These are phyloP conservation scores for Suhomyces terraborum DNA, from an alignment of 1,139 yeast species.

Conservation along the genomic window DNA sequence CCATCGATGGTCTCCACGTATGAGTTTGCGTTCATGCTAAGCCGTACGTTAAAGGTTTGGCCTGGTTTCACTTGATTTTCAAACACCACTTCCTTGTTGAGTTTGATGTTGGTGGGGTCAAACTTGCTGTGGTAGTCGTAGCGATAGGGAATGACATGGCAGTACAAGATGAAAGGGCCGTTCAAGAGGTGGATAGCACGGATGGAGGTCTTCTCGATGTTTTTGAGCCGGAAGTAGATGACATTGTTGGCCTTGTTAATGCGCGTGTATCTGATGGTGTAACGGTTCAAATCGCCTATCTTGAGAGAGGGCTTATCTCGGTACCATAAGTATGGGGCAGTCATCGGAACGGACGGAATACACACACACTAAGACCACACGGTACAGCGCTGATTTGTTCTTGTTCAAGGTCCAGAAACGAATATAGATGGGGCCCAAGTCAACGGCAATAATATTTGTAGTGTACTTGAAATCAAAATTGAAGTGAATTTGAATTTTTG, in stretches of 20 bases:
- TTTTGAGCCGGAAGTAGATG: conserved; percentile 48
- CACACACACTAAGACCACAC: too few species aligned
- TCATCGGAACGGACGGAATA: too few species aligned
- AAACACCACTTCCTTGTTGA: conserved; percentile 37
- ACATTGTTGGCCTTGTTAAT: conserved; percentile 18
- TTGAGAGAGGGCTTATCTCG: conserved; percentile 38
- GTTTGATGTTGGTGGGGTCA: conserved; percentile 27
- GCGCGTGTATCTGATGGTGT: conserved; percentile 31
- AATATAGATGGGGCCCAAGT: too few species aligned
- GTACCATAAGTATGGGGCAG: conserved; percentile 36
- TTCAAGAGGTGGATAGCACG: conserved; percentile 57
- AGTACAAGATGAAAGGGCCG: conserved; percentile 62
- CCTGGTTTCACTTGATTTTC: conserved; percentile 62
- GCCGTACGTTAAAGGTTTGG: conserved; percentile 52
- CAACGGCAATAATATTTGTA: too few species aligned
- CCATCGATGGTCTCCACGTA: conserved; percentile 15
- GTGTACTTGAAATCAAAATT: too few species aligned
- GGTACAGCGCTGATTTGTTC: neutral
- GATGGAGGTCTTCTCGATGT: conserved; percentile 50
- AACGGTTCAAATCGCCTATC: conserved; percentile 46
- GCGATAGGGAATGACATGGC: conserved; percentile 58
- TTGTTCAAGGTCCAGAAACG: too few species aligned
- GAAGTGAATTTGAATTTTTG: too few species aligned
- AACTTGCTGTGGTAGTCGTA: conserved; percentile 39
- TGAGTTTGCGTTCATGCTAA: conserved; percentile 51